Conservation (phyloP, 108 stramenopile species). For the Nitzschia putrida region DNA sequence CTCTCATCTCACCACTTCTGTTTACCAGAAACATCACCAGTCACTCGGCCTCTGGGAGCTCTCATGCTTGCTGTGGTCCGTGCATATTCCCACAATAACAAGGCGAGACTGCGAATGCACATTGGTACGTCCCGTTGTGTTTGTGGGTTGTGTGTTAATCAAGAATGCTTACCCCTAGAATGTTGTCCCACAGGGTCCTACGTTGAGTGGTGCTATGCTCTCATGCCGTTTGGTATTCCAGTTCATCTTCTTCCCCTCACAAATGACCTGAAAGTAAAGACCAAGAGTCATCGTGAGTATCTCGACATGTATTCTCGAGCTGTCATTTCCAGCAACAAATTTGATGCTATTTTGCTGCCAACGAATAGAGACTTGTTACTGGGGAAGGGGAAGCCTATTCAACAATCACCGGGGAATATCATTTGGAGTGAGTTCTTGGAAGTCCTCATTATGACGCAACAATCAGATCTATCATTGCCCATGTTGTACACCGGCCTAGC, state of each 20-base stretch:
- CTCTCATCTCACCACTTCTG: no score
- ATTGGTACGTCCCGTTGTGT: no score
- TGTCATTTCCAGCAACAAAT: background rate
- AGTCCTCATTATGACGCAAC: no score
- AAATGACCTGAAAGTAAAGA: conserved; percentile 13
- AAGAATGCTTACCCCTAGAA: no score
- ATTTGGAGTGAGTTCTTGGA: no score
- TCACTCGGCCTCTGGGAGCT: no score
- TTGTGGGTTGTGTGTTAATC: no score
- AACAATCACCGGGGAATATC: conserved; percentile 28
- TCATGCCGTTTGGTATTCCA: conserved; percentile 32
- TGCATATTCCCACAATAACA: no score
- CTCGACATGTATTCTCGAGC: background rate
- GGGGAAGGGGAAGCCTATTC: conserved; percentile 30
- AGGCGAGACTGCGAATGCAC: no score
- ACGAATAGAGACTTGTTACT: conserved; percentile 24
- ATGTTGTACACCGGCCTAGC: no score
- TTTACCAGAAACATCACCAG: no score
- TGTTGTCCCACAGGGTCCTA: conserved; percentile 5
- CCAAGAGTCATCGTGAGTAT: conserved; percentile 14
- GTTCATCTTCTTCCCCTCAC: conserved; percentile 13
- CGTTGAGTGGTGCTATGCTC: conserved; percentile 18
- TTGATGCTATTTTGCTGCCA: background rate
- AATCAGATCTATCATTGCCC: background rate
- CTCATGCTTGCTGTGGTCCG: no score